A percentile compares a stretch with the other conserved stretches of the same genome.
Conservation (phyloP, 176 grass and related monocot genomes). For the Themeda triandra region DNA sequence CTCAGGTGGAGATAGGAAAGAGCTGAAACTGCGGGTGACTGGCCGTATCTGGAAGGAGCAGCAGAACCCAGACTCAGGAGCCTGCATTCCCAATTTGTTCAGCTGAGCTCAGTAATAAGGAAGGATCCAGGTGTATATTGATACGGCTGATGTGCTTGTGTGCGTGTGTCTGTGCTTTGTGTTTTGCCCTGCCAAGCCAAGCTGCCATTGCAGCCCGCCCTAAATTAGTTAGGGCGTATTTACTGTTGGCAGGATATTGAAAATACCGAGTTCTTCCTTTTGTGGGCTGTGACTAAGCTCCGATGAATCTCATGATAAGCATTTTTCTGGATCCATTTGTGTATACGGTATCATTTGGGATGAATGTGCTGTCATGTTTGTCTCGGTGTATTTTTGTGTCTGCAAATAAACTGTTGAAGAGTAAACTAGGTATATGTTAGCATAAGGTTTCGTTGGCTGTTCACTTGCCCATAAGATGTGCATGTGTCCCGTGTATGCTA, state of each 20-base stretch:
- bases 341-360: slow-evolving; percentile 6
- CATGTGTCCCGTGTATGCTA: not conserved
- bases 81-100: slow-evolving; percentile 80
- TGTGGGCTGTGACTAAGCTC: not conserved
- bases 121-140: slow-evolving; percentile 20
- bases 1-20: slow-evolving; percentile 91
- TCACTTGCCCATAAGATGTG: not conserved
- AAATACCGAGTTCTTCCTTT: not conserved
- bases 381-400: not conserved
- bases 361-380: not conserved
- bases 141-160: slow-evolving; percentile 2
- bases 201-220: slow-evolving; percentile 17
- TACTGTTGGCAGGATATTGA: slow-evolving; percentile 26
- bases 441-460: not conserved
- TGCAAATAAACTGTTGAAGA: not conserved
- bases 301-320: slow-evolving; percentile 29
- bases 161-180: not conserved
- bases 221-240: slow-evolving; percentile 23
- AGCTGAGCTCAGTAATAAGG: slow-evolving; percentile 36
- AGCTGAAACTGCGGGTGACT: slow-evolving; percentile 84
- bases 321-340: not conserved
- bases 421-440: not conserved
- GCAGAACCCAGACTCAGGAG: slow-evolving; percentile 60
- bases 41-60: slow-evolving; percentile 94
- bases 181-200: slow-evolving; percentile 4